phyloP scores from a whole-genome alignment of 169 alveolate genomes.

The Plasmodium coatneyi region DNA sequence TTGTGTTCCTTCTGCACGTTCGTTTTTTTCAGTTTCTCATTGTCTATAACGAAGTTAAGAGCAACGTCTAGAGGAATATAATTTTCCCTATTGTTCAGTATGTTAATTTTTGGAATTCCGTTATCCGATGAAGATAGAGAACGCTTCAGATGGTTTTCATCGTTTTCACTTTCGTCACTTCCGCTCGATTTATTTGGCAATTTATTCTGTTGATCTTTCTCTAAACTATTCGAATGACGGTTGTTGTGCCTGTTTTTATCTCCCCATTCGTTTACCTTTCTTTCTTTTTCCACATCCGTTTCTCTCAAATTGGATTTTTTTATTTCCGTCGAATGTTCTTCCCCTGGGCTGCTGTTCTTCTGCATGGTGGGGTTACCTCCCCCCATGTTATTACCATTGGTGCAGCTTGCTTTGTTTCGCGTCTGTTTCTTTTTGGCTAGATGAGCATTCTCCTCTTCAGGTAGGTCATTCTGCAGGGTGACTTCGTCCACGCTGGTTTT shows the following conservation, averaged over 20 bases:
- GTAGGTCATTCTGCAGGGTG: background rate
- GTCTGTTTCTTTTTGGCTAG: background rate
- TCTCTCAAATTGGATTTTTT: background rate
- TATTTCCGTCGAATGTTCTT: background rate
- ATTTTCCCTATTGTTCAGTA: slow-evolving; percentile 55
- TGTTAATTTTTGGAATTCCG: slow-evolving; percentile 69
- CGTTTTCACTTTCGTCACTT: background rate
- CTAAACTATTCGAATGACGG: background rate
- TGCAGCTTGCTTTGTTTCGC: background rate
- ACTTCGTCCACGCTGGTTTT: background rate
- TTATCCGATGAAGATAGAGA: slow-evolving; percentile 57
- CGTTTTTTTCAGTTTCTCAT: slow-evolving; percentile 45
- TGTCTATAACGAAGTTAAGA: slow-evolving; percentile 64
- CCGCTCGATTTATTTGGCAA: background rate
- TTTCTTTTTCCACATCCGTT: background rate
- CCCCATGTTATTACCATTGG: background rate
- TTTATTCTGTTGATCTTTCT: background rate
- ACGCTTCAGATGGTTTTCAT: slow-evolving; percentile 6
- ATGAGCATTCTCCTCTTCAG: background rate
- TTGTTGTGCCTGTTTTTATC: background rate
- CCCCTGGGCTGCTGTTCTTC: background rate
- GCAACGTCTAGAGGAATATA: slow-evolving; percentile 69
- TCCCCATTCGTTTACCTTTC: background rate
- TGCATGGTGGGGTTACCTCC: background rate
- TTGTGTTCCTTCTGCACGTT: slow-evolving; percentile 60